Base-by-base conservation (phyloP, 306 rosid genomes). In the Vachellia collinsii region DNA sequence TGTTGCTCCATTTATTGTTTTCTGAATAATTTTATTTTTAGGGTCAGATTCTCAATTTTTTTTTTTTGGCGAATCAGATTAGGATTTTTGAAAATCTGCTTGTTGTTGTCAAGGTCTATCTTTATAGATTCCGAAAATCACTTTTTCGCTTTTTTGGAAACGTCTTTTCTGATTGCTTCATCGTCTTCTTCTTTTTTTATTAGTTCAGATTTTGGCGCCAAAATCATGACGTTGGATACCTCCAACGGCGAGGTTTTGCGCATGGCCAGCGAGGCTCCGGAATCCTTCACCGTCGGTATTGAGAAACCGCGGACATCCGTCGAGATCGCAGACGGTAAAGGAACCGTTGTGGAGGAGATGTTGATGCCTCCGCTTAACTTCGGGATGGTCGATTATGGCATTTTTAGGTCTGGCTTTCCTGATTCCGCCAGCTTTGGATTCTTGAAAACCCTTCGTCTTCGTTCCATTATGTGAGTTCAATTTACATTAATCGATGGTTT, bases 341-440 rank as follows among this genome's bases (percentile, higher is more conserved):
- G 11, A 12, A 56, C 25, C 1, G 63, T 4, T 20, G 63, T 58
- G n/a, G 90, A 88, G 19, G 94, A 86, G 80, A 61, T 85, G 16
- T 83, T 84, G 39, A 89, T 89, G 54, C 95, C 95, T 72, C 93
- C 95, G 44, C 83, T 91, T 44, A 91, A 91, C 71, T 91, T 89
- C 66, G 85, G 93, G 3, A 89, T 89, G 95, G 95, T 91, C 16
- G 95, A 89, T 50, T 72, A 75, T 63, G 91, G 92, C 79, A 80
- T 87, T 39, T 91, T 89, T 42, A 68, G 93, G 82, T 87, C 95
- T 3, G 89, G 93, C 7, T 91, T 91, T 68, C 91, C 90, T 7
- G 87, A 83, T 72, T 77, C 90, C 8, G 89, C 91, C 59, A 91
- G 86, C 80, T 89, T 86, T 76, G 82, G 87, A 47, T 89, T 91